Conservation (phyloP, 305 asterid genomes). For the Nicotiana rustica region DNA sequence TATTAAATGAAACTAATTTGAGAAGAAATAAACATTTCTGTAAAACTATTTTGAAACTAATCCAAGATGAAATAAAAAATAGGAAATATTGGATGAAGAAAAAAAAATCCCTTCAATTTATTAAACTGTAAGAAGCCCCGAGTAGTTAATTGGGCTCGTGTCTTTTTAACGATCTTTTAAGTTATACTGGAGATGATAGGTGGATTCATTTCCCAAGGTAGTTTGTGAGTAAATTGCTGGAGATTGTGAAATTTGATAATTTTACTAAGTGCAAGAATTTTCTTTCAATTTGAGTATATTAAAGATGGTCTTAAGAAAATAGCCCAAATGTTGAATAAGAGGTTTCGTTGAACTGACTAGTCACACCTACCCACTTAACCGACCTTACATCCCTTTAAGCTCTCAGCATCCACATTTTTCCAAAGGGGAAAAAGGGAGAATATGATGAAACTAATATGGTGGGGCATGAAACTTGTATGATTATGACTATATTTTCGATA, state of each 20-base stretch:
- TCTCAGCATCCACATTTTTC: background rate
- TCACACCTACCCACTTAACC: slow-evolving; percentile 21
- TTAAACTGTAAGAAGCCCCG: too few species aligned
- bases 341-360: background rate
- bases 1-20: background rate
- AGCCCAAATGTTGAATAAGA: background rate
- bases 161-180: too few species aligned
- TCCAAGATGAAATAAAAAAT: background rate
- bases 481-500: background rate
- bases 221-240: background rate
- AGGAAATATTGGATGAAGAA: background rate
- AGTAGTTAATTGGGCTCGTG: too few species aligned
- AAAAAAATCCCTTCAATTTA: background rate
- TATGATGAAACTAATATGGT: background rate
- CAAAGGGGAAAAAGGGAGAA: background rate
- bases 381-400: background rate
- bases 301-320: background rate
- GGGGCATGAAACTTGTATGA: slow-evolving; percentile 4
- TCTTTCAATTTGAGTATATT: background rate
- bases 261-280: background rate
- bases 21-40: background rate
- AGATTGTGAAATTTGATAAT: background rate
- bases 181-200: too few species aligned
- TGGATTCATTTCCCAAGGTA: too few species aligned
- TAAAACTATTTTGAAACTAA: background rate